These are phyloP conservation scores for Ophiostoma pallidulum DNA, from an alignment of 2,329 filamentous ascomycete genomes.

Conservation along the genomic window DNA sequence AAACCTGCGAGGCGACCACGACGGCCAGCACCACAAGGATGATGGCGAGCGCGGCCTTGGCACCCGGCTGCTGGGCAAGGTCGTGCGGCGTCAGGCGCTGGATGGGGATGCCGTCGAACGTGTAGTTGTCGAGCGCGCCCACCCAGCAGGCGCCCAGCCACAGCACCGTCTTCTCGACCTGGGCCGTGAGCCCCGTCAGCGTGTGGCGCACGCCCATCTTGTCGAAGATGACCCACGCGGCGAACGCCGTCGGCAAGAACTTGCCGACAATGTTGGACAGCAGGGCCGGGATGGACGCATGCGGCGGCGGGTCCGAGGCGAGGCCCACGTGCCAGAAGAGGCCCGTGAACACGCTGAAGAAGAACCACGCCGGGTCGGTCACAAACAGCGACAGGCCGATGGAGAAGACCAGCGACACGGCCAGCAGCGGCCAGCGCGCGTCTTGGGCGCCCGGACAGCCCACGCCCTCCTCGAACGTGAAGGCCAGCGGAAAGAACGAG, in stretches of 20 bases:
- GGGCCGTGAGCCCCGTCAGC: conserved; percentile 63
- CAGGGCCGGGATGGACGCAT: conserved; percentile 57
- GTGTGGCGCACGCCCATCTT: conserved; percentile 69
- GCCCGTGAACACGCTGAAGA: conserved; percentile 71
- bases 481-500: conserved; percentile 83
- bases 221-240: conserved; percentile 77
- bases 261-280: conserved; percentile 71
- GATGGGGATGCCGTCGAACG: conserved; percentile 88
- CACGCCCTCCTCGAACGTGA: conserved; percentile 60
- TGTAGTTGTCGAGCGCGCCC: conserved; percentile 88
- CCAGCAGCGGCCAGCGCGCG: conserved; percentile 74
- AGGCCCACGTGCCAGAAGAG: conserved; percentile 86
- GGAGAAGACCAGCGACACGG: conserved; percentile 72
- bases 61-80: conserved; percentile 79
- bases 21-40: conserved; percentile 62
- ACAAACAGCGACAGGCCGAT: conserved; percentile 72
- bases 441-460: conserved; percentile 59
- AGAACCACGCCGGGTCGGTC: conserved; percentile 68
- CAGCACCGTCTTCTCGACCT: conserved; percentile 80
- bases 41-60: conserved; percentile 68
- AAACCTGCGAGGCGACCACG: conserved; percentile 68
- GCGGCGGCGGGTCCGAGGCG: conserved; percentile 73
- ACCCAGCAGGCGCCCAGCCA: conserved; percentile 90
- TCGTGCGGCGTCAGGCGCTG: conserved; percentile 86
- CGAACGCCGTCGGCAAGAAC: conserved; percentile 79